These are phyloP conservation scores for Phanerodontia chrysosporium DNA, from an alignment of 768 basidiomycete genomes.

Conservation along the genomic window DNA sequence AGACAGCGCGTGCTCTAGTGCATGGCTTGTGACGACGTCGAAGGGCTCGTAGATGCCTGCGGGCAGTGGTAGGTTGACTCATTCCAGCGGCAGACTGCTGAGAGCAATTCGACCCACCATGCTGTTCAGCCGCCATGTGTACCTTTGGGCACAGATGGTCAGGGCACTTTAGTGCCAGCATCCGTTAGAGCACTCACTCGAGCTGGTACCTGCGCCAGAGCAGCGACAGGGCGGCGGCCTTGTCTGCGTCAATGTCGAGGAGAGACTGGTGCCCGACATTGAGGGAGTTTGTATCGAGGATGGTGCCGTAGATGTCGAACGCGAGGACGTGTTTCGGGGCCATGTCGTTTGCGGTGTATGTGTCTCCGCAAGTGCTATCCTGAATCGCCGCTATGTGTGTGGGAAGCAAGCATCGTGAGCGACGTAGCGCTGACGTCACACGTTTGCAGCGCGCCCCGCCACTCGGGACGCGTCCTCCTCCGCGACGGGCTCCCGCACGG, in stretches of 20 bases:
- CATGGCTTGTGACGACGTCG: constrained; percentile 21
- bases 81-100: no score
- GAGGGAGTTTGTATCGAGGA: constrained; percentile 25
- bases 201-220: constrained; percentile 27
- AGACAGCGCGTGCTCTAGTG: constrained; percentile 22
- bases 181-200: constrained; percentile 19
- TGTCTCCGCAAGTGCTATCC: no score
- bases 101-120: constrained; percentile 5
- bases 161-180: not conserved
- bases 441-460: no score
- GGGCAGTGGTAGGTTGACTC: no score
- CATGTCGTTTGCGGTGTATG: no score
- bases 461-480: no score
- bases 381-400: no score
- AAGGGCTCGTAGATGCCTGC: constrained; percentile 26
- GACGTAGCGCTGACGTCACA: no score
- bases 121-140: constrained; percentile 26
- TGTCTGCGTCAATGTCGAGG: constrained; percentile 3
- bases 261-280: constrained; percentile 6
- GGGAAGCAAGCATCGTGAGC: no score
- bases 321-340: constrained; percentile 20
- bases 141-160: constrained; percentile 15
- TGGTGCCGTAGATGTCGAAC: constrained; percentile 29
- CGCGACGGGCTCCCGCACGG: no score
- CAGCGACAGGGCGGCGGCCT: constrained; percentile 11